phyloP scores from a whole-genome alignment of 208 protist species.

The Eutreptiella sp. region DNA sequence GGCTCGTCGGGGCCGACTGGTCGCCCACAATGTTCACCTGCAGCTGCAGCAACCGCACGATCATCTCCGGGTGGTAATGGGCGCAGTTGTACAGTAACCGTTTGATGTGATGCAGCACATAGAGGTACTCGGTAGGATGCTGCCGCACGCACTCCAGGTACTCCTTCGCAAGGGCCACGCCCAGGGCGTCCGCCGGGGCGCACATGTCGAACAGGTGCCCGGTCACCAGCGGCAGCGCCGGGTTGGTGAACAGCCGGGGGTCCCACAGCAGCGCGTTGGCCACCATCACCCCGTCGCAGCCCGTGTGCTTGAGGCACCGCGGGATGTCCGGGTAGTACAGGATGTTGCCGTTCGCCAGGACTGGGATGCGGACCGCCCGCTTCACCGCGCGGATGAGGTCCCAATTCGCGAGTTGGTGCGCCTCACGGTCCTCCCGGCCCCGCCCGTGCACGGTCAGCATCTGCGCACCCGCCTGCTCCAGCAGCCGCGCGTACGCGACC shows the following conservation, averaged over 20 bases:
- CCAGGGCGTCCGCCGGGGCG: too few relatives aligned
- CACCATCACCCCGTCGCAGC: slow-evolving; percentile 72
- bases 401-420: slow-evolving; percentile 59
- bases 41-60: too few relatives aligned
- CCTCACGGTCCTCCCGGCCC: slow-evolving; percentile 63
- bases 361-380: slow-evolving; percentile 51
- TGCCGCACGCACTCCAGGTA: too few relatives aligned
- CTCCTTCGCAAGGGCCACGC: too few relatives aligned
- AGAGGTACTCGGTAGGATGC: too few relatives aligned
- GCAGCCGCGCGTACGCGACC: slow-evolving; percentile 68
- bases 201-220: too few relatives aligned
- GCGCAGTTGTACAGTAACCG: too few relatives aligned
- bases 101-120: too few relatives aligned
- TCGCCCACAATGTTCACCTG: too few relatives aligned
- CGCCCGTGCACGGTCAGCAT: slow-evolving; percentile 76
- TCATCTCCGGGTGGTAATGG: too few relatives aligned
- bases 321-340: slow-evolving; percentile 54
- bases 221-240: too few relatives aligned
- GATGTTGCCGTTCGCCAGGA: slow-evolving; percentile 80
- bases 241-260: slow-evolving; percentile 63
- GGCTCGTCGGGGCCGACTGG: too few relatives aligned
- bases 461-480: slow-evolving; percentile 65
- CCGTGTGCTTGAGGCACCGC: slow-evolving; percentile 41
- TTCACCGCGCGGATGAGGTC: slow-evolving; percentile 53
- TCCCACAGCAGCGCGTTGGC: slow-evolving; percentile 75